Conservation (phyloP, 352 stramenopile genomes). For the Pythium graminicola region DNA sequence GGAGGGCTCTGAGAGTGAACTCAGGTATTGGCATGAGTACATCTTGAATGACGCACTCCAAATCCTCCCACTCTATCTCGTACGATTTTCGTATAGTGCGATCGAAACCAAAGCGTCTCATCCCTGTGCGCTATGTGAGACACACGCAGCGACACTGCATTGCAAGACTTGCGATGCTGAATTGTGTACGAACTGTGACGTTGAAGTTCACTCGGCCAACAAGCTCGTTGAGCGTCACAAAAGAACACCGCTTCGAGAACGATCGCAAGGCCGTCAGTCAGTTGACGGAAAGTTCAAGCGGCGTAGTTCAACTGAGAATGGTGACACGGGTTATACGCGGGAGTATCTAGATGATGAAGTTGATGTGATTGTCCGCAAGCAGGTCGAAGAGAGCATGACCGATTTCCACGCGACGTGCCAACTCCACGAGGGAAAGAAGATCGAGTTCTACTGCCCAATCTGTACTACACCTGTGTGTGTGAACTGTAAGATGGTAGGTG, state of each 20-base stretch:
- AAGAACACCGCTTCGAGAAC: conserved; percentile 29
- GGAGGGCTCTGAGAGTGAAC: not conserved
- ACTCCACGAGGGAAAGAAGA: conserved; percentile 42
- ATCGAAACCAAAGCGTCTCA: conserved; percentile 24
- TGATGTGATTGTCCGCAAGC: conserved; percentile 32
- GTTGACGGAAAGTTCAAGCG: conserved; percentile 22
- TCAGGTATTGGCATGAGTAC: conserved; percentile 54
- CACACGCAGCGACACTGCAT: conserved; percentile 33
- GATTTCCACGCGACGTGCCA: conserved; percentile 32
- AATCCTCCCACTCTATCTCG: conserved; percentile 65
- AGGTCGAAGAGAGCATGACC: conserved; percentile 36
- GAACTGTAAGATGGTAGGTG: conserved; percentile 76
- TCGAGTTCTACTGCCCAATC: conserved; percentile 73
- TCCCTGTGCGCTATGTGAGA: conserved; percentile 60
- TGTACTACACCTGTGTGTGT: conserved; percentile 63
- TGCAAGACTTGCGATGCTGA: conserved; percentile 64
- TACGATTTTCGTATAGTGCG: conserved; percentile 47
- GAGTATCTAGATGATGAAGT: conserved; percentile 21
- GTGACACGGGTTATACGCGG: not conserved
- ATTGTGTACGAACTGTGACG: conserved; percentile 59
- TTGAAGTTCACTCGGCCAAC: conserved; percentile 73
- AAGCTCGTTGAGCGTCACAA: conserved; percentile 72
- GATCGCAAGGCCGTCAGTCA: not conserved
- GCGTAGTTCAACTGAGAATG: conserved; percentile 26
- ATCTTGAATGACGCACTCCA: conserved; percentile 55